Evolutionary conservation across 345 rosid species (phyloP).

Genomic region (Cardamine resedifolia): DNA sequence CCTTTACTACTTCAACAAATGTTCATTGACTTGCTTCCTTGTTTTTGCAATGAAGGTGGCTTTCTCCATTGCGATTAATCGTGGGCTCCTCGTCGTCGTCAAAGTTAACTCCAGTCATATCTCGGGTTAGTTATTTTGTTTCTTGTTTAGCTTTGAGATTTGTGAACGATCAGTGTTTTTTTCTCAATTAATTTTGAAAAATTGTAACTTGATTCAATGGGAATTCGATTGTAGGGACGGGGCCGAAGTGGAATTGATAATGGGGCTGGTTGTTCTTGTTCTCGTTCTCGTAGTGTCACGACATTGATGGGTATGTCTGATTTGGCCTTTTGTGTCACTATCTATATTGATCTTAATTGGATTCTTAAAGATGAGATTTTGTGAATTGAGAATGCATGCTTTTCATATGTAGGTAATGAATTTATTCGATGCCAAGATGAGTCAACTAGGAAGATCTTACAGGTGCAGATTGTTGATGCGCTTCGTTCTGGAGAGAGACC

Average conservation of each 20-base stretch:
- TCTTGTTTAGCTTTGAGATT: neutral
- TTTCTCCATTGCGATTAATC: slow-evolving; percentile 16
- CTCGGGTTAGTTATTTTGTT: slow-evolving; percentile 15
- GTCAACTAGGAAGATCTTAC: slow-evolving; percentile 35
- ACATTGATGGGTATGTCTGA: slow-evolving; percentile 45
- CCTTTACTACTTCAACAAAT: neutral
- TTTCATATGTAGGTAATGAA: slow-evolving; percentile 38
- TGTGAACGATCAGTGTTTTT: neutral
- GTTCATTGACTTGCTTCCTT: slow-evolving; percentile 2
- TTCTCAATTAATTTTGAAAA: neutral
- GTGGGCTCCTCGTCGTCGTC: slow-evolving; percentile 20
- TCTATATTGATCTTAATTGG: neutral
- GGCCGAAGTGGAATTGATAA: slow-evolving; percentile 33
- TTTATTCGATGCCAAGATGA: slow-evolving; percentile 32
- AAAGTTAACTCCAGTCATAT: slow-evolving; percentile 11
- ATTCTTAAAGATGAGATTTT: slow-evolving; percentile 6
- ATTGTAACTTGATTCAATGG: neutral
- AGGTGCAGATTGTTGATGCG: slow-evolving; percentile 59
- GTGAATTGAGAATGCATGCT: neutral
- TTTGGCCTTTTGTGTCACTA: neutral
- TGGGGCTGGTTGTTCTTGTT: slow-evolving; percentile 34
- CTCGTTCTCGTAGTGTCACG: slow-evolving; percentile 41
- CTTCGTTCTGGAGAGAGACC: slow-evolving; percentile 63
- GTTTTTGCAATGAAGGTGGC: slow-evolving; percentile 19
- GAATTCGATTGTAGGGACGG: slow-evolving; percentile 36